Base-by-base conservation (phyloP, 1,284 basidiomycete genomes). In the Rhodotorula sp. region DNA sequence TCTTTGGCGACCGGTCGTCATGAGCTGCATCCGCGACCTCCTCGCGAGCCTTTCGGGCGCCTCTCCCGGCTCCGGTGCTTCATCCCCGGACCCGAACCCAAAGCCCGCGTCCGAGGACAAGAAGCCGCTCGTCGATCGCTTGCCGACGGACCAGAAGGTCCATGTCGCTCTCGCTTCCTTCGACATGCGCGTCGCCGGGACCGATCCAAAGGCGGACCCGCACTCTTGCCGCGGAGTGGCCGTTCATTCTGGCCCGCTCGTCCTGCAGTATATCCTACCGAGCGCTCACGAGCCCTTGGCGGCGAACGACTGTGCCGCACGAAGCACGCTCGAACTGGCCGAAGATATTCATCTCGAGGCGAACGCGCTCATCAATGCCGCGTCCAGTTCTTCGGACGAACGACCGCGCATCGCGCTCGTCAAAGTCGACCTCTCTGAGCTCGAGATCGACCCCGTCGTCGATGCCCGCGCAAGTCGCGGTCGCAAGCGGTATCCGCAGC, bases 211-310 rank as follows among this genome's bases (percentile, higher is more conserved):
- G 71, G 90, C 90, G 0, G 81, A 84, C 74, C 79, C 86, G 64
- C 86, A 86, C 46, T 83, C 93, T 15, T 87, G 87, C 4, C 86
- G 91, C 37, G 93, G 93, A 2, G 79, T 92, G 54, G 88, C 88
- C 29, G 76, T 89, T 20, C 86, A 87, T 62, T 86, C 86, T 0
- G 83, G 85, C 1, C 51, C 69, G 3, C 61, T 88, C 26, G 84
- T 85, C 0, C 51, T 88, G 22, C 86, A 89, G 73, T 89, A 88
- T 75, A 87, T 86, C 72, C 85, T 85, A 26, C 80, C 89, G 67
- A 83, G 80, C 24, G 70, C 78, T 61, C 80, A n/a, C 81, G 82
- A 65, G 26, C 86, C 88, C 67, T 77, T 79, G 29, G 80, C 82
- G 45, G 82, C 68, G 76, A 77, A 80, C 51, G 79, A 84, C 54